These are phyloP conservation scores for Pseudohalonectria lignicola DNA, from an alignment of 2,329 filamentous ascomycete genomes.

Conservation along the genomic window DNA sequence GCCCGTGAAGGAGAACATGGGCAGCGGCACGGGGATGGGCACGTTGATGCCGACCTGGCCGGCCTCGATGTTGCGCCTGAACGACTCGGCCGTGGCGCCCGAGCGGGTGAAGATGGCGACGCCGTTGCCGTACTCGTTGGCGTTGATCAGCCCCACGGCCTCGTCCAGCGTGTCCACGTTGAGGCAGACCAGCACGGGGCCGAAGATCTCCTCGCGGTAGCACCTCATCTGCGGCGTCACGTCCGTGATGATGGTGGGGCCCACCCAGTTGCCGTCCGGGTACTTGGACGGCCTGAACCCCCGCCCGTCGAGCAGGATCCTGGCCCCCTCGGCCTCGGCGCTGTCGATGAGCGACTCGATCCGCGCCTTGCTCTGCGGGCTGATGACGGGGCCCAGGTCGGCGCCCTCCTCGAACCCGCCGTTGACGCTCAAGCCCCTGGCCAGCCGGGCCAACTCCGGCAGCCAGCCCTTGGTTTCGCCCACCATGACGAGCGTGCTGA, in stretches of 20 bases:
- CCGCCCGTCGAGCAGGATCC: slow-evolving; percentile 70
- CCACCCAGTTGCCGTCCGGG: slow-evolving; percentile 77
- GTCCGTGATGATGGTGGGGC: slow-evolving; percentile 72
- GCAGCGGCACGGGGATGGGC: slow-evolving; percentile 61
- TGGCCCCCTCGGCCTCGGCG: slow-evolving; percentile 72
- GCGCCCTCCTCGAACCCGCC: slow-evolving; percentile 73
- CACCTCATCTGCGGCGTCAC: slow-evolving; percentile 74
- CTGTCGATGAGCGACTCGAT: slow-evolving; percentile 67
- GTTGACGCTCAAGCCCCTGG: slow-evolving; percentile 62
- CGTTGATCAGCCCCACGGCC: slow-evolving; percentile 72
- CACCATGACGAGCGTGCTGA: slow-evolving; percentile 73
- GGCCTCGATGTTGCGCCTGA: slow-evolving; percentile 72
- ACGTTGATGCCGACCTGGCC: slow-evolving; percentile 83
- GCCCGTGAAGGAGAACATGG: slow-evolving; percentile 63
- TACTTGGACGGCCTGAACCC: slow-evolving; percentile 67
- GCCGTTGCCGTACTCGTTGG: slow-evolving; percentile 80
- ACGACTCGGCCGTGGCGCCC: slow-evolving; percentile 64
- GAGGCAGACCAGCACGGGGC: slow-evolving; percentile 72
- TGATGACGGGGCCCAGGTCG: slow-evolving; percentile 75
- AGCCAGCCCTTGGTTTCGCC: slow-evolving; percentile 81
- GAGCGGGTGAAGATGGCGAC: slow-evolving; percentile 75
- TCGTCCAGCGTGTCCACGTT: slow-evolving; percentile 70
- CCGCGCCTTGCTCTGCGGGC: slow-evolving; percentile 64
- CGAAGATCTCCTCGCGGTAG: slow-evolving; percentile 80
- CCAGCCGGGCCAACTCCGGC: slow-evolving; percentile 63